Base-by-base conservation (phyloP, 805 yeast species). In the Lachancea waltii region DNA sequence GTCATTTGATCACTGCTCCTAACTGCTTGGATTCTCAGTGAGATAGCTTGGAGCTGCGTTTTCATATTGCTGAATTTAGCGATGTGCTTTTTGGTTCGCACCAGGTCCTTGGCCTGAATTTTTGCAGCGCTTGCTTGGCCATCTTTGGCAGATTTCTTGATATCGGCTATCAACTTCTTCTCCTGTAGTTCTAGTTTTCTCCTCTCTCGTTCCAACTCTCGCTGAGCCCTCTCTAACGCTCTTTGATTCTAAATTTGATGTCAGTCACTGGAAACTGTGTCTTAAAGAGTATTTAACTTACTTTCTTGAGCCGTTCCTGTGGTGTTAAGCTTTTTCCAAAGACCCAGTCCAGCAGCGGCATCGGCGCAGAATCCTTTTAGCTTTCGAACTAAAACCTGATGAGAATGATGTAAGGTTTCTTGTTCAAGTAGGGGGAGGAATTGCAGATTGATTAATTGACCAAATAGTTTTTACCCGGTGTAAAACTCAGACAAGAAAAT, bases 1-100 rank as follows among this genome's bases (percentile, higher is more conserved):
- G 94, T 82, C 98, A 92, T 94, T 62, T 90, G 96, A 53, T 85
- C 95, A 53, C 89, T 87, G 46, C 92, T 79, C 45, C 97, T 69
- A 26, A 92, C 95, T 24, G 95, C 67, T 43, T 92, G 97, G 42
- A 92, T 81, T 44, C 99, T 69, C 47, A 92, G 69, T 15, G 94
- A 79, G 38, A 92, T 89, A 1, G 97, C 97, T 65, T 92, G 98
- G 42, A 92, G 64, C 63, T 90, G 97, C 3, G 96, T 89, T 63
- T 82, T 83, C 97, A 92, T 90, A 49, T 70, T 74, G 58, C 85
- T 86, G 63, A 92, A 94, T 64, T 92, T 92, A 48, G 79, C 81
- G 42, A 89, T 75, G 59, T 89, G 71, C 21, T 58, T 77, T 56
- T 86, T 75, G 1, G 97, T 92, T 41, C 99, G 72, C 18, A 92